A percentile compares a stretch with the other conserved stretches of the same genome.
Conservation (phyloP, 345 rosid species). For the Citrus trifoliata region DNA sequence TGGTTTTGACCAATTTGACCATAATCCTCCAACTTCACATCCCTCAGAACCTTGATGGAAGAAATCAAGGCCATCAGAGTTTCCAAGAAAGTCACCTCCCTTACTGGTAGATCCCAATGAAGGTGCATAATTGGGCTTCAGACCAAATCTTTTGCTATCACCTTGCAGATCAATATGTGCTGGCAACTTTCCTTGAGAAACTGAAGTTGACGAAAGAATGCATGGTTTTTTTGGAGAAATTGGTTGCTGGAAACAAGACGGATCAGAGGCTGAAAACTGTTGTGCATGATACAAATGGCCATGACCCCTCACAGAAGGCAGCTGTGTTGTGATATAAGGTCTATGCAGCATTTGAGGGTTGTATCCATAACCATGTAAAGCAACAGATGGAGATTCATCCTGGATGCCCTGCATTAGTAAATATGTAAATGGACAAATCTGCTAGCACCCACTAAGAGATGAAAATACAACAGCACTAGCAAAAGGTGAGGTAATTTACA, state of each 20-base stretch:
- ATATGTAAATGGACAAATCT: slow-evolving; percentile 7
- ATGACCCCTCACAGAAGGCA: slow-evolving; percentile 23
- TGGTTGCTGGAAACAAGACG: slow-evolving; percentile 31
- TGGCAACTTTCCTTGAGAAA: slow-evolving; percentile 35
- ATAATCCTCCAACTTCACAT: slow-evolving; percentile 27
- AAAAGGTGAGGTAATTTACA: slow-evolving; percentile 23
- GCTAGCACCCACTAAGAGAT: slow-evolving; percentile 9
- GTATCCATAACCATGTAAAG: slow-evolving; percentile 34
- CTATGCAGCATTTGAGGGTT: slow-evolving; percentile 28
- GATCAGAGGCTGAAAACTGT: slow-evolving; percentile 25
- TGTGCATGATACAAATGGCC: slow-evolving; percentile 31
- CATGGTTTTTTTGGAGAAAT: slow-evolving; percentile 21
- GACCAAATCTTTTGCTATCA: slow-evolving; percentile 28
- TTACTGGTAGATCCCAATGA: slow-evolving; percentile 28
- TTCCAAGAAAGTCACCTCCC: slow-evolving; percentile 22
- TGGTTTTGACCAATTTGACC: slow-evolving; percentile 34
- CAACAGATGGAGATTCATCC: slow-evolving; percentile 31
- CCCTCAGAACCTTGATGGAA: slow-evolving; percentile 31
- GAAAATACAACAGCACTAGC: slow-evolving; percentile 8
- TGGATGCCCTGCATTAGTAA: slow-evolving; percentile 28
- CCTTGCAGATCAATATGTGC: slow-evolving; percentile 28
- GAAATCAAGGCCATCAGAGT: slow-evolving; percentile 19
- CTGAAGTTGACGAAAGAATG: slow-evolving; percentile 24
- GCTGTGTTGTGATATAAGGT: slow-evolving; percentile 25
- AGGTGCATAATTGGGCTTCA: slow-evolving; percentile 24